Evolutionary conservation across 1,284 basidiomycete genomes (phyloP).

Genomic region (Ustanciosporium gigantosporum): DNA sequence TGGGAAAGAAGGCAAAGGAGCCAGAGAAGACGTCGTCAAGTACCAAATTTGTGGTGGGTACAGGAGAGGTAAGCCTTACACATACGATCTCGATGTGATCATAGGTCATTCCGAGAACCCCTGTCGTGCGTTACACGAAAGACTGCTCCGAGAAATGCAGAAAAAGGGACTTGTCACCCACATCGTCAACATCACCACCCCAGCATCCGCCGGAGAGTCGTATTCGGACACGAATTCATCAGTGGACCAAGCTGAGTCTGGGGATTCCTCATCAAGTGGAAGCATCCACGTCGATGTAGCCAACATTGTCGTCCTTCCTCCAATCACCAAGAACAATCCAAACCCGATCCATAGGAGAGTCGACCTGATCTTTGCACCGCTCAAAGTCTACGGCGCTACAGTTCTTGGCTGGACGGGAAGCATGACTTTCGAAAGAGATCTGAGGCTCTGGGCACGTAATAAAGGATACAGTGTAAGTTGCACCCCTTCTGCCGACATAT

Average conservation of each 20-base stretch:
- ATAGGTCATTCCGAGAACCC: conserved; percentile 20
- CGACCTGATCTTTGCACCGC: conserved; percentile 30
- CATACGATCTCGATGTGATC: conserved; percentile 48
- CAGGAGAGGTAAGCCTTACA: conserved; percentile 37
- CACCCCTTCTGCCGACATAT: background rate
- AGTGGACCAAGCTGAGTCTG: background rate
- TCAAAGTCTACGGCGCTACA: conserved; percentile 41
- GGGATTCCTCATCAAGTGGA: no score
- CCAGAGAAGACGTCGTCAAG: conserved; percentile 9
- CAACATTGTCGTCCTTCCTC: conserved; percentile 46
- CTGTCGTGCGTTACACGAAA: conserved; percentile 15
- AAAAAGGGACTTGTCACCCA: conserved; percentile 29
- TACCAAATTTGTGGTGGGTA: conserved; percentile 49
- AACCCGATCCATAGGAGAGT: conserved; percentile 18
- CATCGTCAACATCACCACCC: conserved; percentile 40
- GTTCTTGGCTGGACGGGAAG: conserved; percentile 49
- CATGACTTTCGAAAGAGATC: conserved; percentile 45
- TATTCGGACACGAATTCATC: background rate
- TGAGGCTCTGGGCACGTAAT: conserved; percentile 32
- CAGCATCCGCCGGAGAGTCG: background rate
- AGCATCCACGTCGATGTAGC: conserved; percentile 38
- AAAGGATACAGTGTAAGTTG: conserved; percentile 23
- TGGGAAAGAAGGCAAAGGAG: background rate
- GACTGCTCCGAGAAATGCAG: conserved; percentile 29
- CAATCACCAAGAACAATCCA: background rate